Evolutionary conservation across 1,139 yeast genomes (phyloP).

Genomic region (Saccharomyces hybrid): DNA sequence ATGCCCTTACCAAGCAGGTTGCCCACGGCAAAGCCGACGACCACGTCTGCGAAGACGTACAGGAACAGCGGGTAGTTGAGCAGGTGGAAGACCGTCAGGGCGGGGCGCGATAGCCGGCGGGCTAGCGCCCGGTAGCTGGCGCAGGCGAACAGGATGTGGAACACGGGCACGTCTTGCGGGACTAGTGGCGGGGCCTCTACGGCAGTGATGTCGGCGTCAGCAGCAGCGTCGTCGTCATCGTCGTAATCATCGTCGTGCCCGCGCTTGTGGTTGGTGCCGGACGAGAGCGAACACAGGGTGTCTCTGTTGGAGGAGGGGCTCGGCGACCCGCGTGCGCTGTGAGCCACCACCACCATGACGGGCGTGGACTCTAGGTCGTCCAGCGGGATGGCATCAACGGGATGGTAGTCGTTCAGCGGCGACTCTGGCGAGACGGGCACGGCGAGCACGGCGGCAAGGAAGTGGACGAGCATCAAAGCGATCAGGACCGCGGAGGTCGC

Average conservation of each 20-base stretch:
- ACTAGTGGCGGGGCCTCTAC: neutral
- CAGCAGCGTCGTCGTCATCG: neutral
- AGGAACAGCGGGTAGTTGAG: slow-evolving; percentile 62
- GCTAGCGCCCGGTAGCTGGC: neutral
- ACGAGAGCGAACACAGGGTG: neutral
- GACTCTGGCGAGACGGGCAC: slow-evolving; percentile 14
- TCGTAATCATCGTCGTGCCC: neutral
- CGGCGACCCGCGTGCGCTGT: slow-evolving; percentile 6
- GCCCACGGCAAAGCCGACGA: slow-evolving; percentile 73
- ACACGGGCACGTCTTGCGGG: neutral
- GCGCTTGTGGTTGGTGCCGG: neutral
- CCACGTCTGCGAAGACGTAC: slow-evolving; percentile 50
- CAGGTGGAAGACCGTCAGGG: slow-evolving; percentile 39
- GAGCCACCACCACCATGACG: slow-evolving; percentile 12
- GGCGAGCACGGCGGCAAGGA: slow-evolving; percentile 43
- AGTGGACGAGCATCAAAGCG: slow-evolving; percentile 47
- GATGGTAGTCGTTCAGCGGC: slow-evolving; percentile 37
- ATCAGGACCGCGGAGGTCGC: slow-evolving; percentile 57
- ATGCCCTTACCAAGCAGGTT: slow-evolving; percentile 59
- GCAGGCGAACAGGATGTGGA: neutral
- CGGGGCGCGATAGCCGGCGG: neutral
- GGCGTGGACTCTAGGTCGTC: slow-evolving; percentile 13
- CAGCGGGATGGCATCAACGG: slow-evolving; percentile 27
- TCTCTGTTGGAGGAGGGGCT: slow-evolving; percentile 1
- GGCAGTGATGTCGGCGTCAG: neutral